These are phyloP conservation scores for Coniferiporia weirii DNA, from an alignment of 1,284 basidiomycete genomes.

Conservation along the genomic window DNA sequence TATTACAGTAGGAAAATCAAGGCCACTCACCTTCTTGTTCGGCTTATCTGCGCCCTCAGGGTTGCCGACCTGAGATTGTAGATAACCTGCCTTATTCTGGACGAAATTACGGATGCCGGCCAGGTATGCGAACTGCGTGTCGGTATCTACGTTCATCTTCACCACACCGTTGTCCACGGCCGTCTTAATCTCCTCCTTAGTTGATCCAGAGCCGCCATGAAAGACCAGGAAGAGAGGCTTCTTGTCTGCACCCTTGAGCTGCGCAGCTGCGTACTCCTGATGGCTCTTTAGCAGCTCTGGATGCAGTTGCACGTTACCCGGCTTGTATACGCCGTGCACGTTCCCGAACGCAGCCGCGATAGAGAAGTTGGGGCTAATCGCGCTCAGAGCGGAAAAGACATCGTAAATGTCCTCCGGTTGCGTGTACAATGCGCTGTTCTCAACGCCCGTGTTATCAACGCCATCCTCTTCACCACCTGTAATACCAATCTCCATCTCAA, in stretches of 20 bases:
- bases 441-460: slow-evolving; percentile 93
- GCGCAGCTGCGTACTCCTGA: slow-evolving; percentile 72
- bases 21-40: slow-evolving; percentile 83
- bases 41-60: slow-evolving; percentile 92
- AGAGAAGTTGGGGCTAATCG: slow-evolving; percentile 91
- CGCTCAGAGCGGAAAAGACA: slow-evolving; percentile 79
- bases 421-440: slow-evolving; percentile 94
- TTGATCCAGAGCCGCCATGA: slow-evolving; percentile 99
- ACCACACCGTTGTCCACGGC: slow-evolving; percentile 92
- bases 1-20: background rate
- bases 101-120: slow-evolving; percentile 88
- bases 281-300: slow-evolving; percentile 93
- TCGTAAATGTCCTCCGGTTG: slow-evolving; percentile 97
- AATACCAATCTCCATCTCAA: slow-evolving; percentile 99
- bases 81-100: slow-evolving; percentile 78
- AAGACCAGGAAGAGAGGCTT: slow-evolving; percentile 98
- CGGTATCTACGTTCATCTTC: slow-evolving; percentile 97
- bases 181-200: slow-evolving; percentile 92
- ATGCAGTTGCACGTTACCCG: slow-evolving; percentile 87
- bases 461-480: slow-evolving; percentile 99
- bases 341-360: slow-evolving; percentile 98
- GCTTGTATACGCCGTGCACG: slow-evolving; percentile 96
- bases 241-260: slow-evolving; percentile 63
- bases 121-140: slow-evolving; percentile 93
- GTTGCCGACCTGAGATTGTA: slow-evolving; percentile 87